Evolutionary conservation across 1,139 yeast genomes (phyloP).

Genomic region (Citeromyces hawaiiensis): DNA sequence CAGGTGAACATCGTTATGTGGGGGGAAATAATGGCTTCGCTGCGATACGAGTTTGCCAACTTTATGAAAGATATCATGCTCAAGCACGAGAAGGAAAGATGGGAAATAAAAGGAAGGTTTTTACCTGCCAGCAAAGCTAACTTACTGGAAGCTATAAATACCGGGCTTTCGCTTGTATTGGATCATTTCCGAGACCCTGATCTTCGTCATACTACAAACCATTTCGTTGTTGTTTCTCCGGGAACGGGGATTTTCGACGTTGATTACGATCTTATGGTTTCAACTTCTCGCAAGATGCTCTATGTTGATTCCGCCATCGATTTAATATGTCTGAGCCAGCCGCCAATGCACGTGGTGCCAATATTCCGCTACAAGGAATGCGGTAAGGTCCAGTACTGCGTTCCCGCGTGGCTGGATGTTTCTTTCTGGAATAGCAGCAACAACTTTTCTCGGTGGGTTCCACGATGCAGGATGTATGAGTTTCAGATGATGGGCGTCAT

Average conservation of each 20-base stretch:
- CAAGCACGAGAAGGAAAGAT: slow-evolving; percentile 21
- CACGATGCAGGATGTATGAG: slow-evolving; percentile 87
- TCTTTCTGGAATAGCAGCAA: slow-evolving; percentile 65
- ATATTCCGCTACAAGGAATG: slow-evolving; percentile 57
- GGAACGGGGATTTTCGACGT: slow-evolving; percentile 93
- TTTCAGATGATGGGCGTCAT: slow-evolving; percentile 97
- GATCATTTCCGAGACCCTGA: slow-evolving; percentile 81
- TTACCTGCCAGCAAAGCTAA: slow-evolving; percentile 87
- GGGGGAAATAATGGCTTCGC: slow-evolving; percentile 83
- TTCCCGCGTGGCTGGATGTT: slow-evolving; percentile 91
- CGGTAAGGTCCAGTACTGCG: slow-evolving; percentile 51
- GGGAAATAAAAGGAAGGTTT: slow-evolving; percentile 39
- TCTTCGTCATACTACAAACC: slow-evolving; percentile 74
- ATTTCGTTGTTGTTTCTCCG: slow-evolving; percentile 76
- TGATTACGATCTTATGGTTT: slow-evolving; percentile 61
- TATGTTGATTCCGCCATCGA: slow-evolving; percentile 81
- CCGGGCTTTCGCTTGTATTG: slow-evolving; percentile 69
- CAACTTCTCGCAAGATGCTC: slow-evolving; percentile 64
- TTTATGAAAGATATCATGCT: slow-evolving; percentile 65
- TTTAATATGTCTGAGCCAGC: slow-evolving; percentile 75
- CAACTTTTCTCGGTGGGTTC: slow-evolving; percentile 65
- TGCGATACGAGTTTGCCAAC: slow-evolving; percentile 74
- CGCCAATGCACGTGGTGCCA: slow-evolving; percentile 89
- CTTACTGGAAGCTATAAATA: slow-evolving; percentile 71
- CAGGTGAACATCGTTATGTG: slow-evolving; percentile 76